Evolutionary conservation across 345 rosid genomes (phyloP), one percentile per base, ranked within the genome.

Genomic region (Boechera retrofracta): DNA sequence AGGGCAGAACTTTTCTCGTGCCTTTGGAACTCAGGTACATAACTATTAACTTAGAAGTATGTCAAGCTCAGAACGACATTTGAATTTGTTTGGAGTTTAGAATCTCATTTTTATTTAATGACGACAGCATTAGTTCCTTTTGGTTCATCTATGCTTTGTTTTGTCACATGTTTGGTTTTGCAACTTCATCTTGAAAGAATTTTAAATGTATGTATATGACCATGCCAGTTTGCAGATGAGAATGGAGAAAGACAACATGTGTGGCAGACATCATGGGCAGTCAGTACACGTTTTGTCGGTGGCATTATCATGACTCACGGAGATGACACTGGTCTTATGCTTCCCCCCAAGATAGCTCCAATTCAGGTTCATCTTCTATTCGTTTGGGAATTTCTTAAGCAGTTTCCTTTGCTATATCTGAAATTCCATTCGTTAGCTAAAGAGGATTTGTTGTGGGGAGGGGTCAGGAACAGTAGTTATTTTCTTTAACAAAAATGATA

Each of bases 261-360:
- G 75, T 92, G 97, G 98, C 98, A 95, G 89, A 95, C 99, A 75
- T 92, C 98, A 79, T 95, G 98, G 99, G 97, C 97, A 69, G 80
- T 95, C 61, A 92, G 98, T 77, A 95, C 99, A 47, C 89, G 97
- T 73, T 95, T 95, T 86, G 88, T 92, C 28, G 99, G 98, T 64
- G 98, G 94, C 56, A 89, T 95, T 77, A 95, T 95, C 76, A 94
- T 94, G 98, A 89, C 94, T 21, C 97, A 91, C 71, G 99, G 97
- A 77, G 99, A 95, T 90, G 99, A 92, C 83, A 66, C 83, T 60
- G 99, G 99, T 29, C 83, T 95, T 57, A 92, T 88, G 90, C 97
- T 92, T 83, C 98, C 98, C 42, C 98, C 98, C 0, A 87, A 84
- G 71, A 54, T 91, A 76, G 98, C 98, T 75, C 97, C 99, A 35